Evolutionary conservation across 768 basidiomycete genomes (phyloP).

Genomic region (Russula foetens): DNA sequence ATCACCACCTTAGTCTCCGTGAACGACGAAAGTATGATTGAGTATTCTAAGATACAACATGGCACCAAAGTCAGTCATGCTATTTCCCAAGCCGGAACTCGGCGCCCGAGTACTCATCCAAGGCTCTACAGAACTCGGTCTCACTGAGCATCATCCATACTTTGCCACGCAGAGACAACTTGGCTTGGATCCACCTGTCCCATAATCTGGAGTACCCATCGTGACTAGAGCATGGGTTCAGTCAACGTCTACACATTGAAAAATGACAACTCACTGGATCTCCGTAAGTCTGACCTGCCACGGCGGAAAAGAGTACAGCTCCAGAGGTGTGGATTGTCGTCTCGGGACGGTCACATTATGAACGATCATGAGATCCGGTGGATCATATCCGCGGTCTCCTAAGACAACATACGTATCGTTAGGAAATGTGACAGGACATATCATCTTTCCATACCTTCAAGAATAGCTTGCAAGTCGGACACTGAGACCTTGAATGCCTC

Average conservation of each 20-base stretch:
- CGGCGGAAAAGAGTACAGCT: constrained; percentile 72
- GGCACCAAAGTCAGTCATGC: background rate
- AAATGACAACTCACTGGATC: constrained; percentile 49
- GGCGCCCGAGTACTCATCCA: constrained; percentile 65
- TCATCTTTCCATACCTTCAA: constrained; percentile 46
- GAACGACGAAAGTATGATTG: background rate
- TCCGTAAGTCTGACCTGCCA: constrained; percentile 83
- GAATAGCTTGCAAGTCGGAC: constrained; percentile 33
- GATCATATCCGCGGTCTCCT: constrained; percentile 48
- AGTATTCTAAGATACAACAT: background rate
- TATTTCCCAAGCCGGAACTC: constrained; percentile 70
- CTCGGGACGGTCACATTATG: constrained; percentile 43
- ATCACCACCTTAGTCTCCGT: background rate
- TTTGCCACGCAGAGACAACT: background rate
- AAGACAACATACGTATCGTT: constrained; percentile 11
- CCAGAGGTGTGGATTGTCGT: constrained; percentile 39
- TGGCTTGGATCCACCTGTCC: constrained; percentile 2
- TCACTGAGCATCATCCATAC: constrained; percentile 31
- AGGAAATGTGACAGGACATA: background rate
- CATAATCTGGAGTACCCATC: constrained; percentile 5
- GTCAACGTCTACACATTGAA: background rate
- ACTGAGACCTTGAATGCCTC: constrained; percentile 35
- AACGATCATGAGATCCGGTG: constrained; percentile 73
- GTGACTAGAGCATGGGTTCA: constrained; percentile 18
- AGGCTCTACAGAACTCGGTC: constrained; percentile 52